phyloP scores from a whole-genome alignment of 495 filamentous ascomycete genomes.

The Chaetomium tenue region DNA sequence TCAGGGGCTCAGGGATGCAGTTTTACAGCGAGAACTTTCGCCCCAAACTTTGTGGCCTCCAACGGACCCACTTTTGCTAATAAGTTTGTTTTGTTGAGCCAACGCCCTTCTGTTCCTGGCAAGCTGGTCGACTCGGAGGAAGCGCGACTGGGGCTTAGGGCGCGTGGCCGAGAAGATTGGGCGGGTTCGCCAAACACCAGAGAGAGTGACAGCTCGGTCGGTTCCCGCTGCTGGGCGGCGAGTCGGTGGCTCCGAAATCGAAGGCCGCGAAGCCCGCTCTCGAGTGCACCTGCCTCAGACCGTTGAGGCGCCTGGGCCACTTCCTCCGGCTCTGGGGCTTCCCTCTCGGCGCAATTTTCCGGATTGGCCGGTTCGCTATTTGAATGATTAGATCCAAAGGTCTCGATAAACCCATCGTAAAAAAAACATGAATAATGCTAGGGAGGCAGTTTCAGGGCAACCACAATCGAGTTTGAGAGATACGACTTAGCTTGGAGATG shows the following conservation, averaged over 20 bases:
- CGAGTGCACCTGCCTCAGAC: background rate
- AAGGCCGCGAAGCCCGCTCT: background rate
- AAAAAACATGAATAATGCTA: background rate
- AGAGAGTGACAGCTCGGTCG: background rate
- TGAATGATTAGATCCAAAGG: background rate
- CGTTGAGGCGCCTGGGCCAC: background rate
- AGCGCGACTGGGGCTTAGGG: background rate
- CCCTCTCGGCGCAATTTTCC: background rate
- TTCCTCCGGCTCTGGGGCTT: background rate
- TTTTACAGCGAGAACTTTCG: too few relatives aligned
- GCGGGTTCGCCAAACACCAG: background rate
- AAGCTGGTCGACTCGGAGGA: too few relatives aligned
- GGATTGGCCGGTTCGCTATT: background rate
- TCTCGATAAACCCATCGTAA: background rate
- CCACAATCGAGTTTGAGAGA: too few relatives aligned
- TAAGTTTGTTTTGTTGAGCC: too few relatives aligned
- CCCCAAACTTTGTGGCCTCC: too few relatives aligned
- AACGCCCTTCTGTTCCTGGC: too few relatives aligned
- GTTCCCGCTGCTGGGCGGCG: background rate
- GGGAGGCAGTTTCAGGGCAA: background rate
- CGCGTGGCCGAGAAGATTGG: background rate
- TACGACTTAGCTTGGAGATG: too few relatives aligned
- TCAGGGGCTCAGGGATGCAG: too few relatives aligned
- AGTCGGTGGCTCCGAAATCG: background rate
- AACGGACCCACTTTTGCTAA: too few relatives aligned